Evolutionary conservation across 768 basidiomycete genomes (phyloP).

Genomic region (Ramaria sp.): DNA sequence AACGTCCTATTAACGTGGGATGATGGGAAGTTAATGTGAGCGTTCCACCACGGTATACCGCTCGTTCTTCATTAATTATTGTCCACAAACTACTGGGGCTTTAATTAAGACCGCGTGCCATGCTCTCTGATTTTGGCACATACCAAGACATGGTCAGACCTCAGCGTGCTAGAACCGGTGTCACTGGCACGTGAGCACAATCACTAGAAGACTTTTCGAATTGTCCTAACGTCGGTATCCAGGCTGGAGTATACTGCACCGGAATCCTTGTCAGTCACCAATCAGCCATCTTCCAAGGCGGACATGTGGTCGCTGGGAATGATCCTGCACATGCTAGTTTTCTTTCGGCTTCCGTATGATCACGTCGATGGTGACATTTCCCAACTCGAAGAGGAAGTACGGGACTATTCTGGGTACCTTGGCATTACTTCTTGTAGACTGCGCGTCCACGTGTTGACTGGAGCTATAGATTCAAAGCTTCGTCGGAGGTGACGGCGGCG

Average conservation of each 20-base stretch:
- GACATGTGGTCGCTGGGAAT: constrained; percentile 98
- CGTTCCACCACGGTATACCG: background rate
- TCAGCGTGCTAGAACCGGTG: constrained; percentile 65
- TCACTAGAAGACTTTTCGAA: background rate
- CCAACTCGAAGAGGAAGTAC: constrained; percentile 59
- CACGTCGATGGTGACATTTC: constrained; percentile 45
- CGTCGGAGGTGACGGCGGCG: constrained; percentile 33
- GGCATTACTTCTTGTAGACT: background rate
- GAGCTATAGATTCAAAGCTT: constrained; percentile 37
- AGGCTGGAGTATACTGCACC: constrained; percentile 85
- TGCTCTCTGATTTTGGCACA: constrained; percentile 94
- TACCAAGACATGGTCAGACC: constrained; percentile 81
- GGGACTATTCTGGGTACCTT: constrained; percentile 60
- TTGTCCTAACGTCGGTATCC: background rate
- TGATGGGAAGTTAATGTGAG: constrained; percentile 71
- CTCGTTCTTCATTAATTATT: background rate
- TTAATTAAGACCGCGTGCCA: constrained; percentile 68
- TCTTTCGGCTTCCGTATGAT: constrained; percentile 80
- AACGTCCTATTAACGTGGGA: constrained; percentile 92
- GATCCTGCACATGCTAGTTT: constrained; percentile 88
- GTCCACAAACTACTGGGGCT: constrained; percentile 6
- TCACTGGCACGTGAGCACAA: constrained; percentile 79
- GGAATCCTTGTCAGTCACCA: constrained; percentile 64
- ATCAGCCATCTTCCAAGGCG: constrained; percentile 72
- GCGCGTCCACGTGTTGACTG: background rate